A percentile compares a stretch with the other conserved stretches of the same genome.
Conservation (phyloP, 139 green algal genomes). For the Monoraphidium neglectum region DNA sequence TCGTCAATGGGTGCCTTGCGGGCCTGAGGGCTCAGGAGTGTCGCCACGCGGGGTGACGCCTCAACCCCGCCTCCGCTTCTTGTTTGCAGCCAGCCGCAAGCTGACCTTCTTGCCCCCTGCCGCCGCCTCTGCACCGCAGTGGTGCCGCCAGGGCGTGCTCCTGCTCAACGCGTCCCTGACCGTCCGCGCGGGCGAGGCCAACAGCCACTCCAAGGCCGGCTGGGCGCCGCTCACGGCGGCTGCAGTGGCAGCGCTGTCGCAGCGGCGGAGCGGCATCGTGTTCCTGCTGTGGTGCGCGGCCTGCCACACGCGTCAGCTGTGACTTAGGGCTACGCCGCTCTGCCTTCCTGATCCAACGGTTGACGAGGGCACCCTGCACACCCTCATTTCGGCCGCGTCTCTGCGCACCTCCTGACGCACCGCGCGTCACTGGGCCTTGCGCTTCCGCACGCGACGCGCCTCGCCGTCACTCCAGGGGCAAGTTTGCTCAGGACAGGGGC, state of each 20-base stretch:
- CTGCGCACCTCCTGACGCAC: too few relatives aligned
- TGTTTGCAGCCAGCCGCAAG: neutral
- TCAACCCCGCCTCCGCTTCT: neutral
- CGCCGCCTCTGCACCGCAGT: constrained; percentile 4
- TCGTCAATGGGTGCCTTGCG: neutral
- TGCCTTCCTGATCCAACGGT: too few relatives aligned
- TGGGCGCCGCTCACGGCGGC: constrained; percentile 95
- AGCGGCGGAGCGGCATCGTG: constrained; percentile 69
- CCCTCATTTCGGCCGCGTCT: too few relatives aligned
- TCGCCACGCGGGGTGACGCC: neutral
- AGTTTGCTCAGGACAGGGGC: constrained; percentile 30
- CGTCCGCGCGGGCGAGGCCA: constrained; percentile 78
- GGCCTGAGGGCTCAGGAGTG: neutral
- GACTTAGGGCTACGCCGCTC: too few relatives aligned
- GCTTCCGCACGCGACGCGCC: too few relatives aligned
- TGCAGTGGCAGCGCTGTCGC: constrained; percentile 71
- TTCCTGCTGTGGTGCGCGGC: constrained; percentile 96
- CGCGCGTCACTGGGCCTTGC: too few relatives aligned
- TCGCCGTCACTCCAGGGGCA: neutral
- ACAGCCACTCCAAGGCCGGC: constrained; percentile 85
- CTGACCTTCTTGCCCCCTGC: neutral
- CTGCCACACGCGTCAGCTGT: too few relatives aligned
- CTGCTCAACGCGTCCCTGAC: constrained; percentile 96
- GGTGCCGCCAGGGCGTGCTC: constrained; percentile 73
- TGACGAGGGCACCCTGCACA: too few relatives aligned